phyloP scores from a whole-genome alignment of 2,329 filamentous ascomycete genomes.

The Talaromyces sp. region DNA sequence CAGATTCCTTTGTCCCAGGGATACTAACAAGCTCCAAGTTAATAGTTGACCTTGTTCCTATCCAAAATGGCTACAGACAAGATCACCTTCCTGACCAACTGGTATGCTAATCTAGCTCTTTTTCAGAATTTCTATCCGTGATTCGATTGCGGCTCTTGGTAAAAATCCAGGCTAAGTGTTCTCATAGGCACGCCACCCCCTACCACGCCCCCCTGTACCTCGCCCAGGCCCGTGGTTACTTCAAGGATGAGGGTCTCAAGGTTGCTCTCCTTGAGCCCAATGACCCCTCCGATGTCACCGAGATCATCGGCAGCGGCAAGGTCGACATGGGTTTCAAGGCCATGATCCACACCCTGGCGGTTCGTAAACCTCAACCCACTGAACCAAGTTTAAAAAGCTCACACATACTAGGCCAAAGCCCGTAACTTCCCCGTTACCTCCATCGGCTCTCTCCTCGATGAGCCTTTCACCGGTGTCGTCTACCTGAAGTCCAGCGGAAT shows the following conservation, averaged over 20 bases:
- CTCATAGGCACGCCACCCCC: conserved; percentile 74
- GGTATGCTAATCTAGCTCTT: conserved; percentile 55
- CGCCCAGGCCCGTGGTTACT: conserved; percentile 74
- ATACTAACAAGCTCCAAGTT: conserved; percentile 34
- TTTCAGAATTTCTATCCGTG: not conserved
- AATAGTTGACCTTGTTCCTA: conserved; percentile 36
- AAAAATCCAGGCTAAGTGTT: conserved; percentile 32
- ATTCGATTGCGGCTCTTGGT: not conserved
- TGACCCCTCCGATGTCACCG: conserved; percentile 79
- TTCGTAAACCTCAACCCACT: conserved; percentile 38
- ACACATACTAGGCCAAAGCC: conserved; percentile 64
- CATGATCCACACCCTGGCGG: conserved; percentile 80
- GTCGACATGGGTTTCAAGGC: conserved; percentile 80
- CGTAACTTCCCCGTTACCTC: conserved; percentile 73
- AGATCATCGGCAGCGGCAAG: conserved; percentile 76
- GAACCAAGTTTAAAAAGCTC: not conserved
- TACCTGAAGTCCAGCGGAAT: conserved; percentile 76
- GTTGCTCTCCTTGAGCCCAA: conserved; percentile 77
- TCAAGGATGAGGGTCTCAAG: conserved; percentile 73
- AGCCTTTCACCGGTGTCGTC: conserved; percentile 78
- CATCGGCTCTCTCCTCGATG: conserved; percentile 74
- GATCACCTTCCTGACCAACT: conserved; percentile 84
- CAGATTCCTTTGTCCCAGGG: conserved; percentile 23
- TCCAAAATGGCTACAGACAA: conserved; percentile 75
- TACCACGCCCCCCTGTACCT: conserved; percentile 80